Base-by-base conservation (phyloP, 495 filamentous ascomycete species). In the Lichina pygmaea region DNA sequence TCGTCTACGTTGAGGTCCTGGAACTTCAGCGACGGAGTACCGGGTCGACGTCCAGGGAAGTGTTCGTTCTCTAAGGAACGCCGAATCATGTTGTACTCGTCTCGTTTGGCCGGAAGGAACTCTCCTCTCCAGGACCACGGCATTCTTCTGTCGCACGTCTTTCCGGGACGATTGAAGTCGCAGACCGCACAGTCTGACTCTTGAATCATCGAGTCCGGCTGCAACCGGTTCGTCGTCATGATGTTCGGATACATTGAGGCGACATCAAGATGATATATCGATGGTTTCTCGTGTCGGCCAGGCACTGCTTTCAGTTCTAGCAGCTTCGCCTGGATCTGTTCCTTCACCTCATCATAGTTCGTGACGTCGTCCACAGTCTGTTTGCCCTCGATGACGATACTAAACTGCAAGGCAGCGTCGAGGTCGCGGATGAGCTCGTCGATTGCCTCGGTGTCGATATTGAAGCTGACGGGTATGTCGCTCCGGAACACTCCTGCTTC, bases 161-260 rank as follows among this genome's bases (percentile, higher is more conserved):
- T 99, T 3, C 91, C 91, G 0, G 89, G 89, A 34, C 89, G 68
- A 51, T 99, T 99, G 68, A 99, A 99, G 54, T 99, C 89, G 57
- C 89, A 99, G 7, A 91, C 85, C 0, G 89, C 89, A 54, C 89
- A 99, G 50, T 89, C 77, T 3, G 91, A 86, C 55, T 99, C 89
- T 41, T 85, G 62, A 37, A 95, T 93, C 83, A 99, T 89, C 6
- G 91, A 95, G 57, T 99, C 89, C 1, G 89, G 89, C 47, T 99
- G 89, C 33, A 99, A 61, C 53, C 89, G 81, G 55, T 99, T 99
- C 8, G 91, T 99, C 5, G 89, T 95, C 91, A 99, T 99, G 60
- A 99, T 99, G 57, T 99, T 99, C 13, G 89, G 89, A 58, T 99
- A 99, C 89, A 99, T 99, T 44, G 89, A 93, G 12, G 89, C 89